A percentile compares a stretch with the other conserved stretches of the same genome.
These are phyloP conservation scores for Danielia reshetovae DNA, from an alignment of 805 yeast genomes.

Conservation along the genomic window DNA sequence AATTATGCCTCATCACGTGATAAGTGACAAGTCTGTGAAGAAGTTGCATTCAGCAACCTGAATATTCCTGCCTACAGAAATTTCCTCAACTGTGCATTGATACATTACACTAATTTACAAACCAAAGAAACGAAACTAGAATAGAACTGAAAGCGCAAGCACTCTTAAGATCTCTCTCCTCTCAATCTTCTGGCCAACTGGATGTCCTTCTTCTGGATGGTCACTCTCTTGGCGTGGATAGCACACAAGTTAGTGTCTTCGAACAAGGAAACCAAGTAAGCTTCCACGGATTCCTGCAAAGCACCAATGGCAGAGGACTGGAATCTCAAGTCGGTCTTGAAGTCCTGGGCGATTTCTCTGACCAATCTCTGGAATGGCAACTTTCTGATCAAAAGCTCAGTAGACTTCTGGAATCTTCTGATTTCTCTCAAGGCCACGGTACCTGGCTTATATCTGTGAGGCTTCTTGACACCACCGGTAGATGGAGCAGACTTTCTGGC, in stretches of 20 bases:
- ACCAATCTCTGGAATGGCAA: constrained; percentile 97
- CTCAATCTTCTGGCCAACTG: constrained; percentile 97
- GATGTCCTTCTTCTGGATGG: constrained; percentile 97
- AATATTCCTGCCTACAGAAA: too few species aligned
- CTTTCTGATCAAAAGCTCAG: constrained; percentile 92
- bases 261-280: constrained; percentile 90
- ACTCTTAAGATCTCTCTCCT: constrained; percentile 80
- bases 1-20: too few species aligned
- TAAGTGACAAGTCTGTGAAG: too few species aligned
- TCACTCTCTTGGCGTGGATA: constrained; percentile 97
- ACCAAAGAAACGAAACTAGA: constrained; percentile 3
- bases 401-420: constrained; percentile 95
- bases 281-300: constrained; percentile 97
- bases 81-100: too few species aligned
- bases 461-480: constrained; percentile 90
- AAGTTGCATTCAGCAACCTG: too few species aligned
- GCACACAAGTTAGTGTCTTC: constrained; percentile 99
- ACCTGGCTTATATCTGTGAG: constrained; percentile 97
- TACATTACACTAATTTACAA: constrained; percentile 4
- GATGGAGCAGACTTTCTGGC: constrained; percentile 93
- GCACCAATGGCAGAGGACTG: constrained; percentile 98
- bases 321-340: constrained; percentile 91
- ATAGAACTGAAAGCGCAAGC: constrained; percentile 8
- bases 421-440: constrained; percentile 95
- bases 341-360: constrained; percentile 92